A percentile compares a stretch with the other conserved stretches of the same genome.
phyloP scores from a whole-genome alignment of 164 flowering plant species.

The Stephania japonica region DNA sequence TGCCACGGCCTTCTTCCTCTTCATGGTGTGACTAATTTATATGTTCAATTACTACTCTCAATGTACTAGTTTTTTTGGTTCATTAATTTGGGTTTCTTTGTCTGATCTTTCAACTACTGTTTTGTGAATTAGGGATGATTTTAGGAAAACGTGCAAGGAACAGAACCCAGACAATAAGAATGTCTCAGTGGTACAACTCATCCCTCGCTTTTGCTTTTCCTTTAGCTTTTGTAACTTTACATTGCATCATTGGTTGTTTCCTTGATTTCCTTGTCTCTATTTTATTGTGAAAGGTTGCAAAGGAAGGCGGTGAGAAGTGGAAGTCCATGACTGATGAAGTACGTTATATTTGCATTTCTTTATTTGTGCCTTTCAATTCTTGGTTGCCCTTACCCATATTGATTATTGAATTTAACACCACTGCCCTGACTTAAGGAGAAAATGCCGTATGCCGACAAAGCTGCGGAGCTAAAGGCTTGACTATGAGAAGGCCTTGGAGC shows the following conservation, averaged over 20 bases:
- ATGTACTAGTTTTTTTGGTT: no score
- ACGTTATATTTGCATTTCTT: slow-evolving; percentile 11
- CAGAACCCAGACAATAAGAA: no score
- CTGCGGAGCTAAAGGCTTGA: slow-evolving; percentile 69
- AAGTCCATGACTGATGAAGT: slow-evolving; percentile 70
- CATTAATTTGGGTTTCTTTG: no score
- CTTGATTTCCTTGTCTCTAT: not conserved
- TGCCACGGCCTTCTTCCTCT: slow-evolving; percentile 75
- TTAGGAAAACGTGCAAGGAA: no score
- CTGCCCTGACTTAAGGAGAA: slow-evolving; percentile 46
- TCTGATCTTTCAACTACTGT: no score
- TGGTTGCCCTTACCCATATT: not conserved
- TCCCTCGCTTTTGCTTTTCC: no score
- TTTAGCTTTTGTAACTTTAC: no score
- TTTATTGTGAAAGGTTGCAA: slow-evolving; percentile 46
- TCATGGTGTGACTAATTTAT: slow-evolving; percentile 40
- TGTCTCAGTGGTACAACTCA: no score
- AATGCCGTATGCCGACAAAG: slow-evolving; percentile 58
- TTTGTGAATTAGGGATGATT: no score
- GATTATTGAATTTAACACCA: slow-evolving; percentile 12
- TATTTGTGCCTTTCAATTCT: no score
- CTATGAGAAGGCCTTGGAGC: slow-evolving; percentile 48
- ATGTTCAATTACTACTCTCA: no score
- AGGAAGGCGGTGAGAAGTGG: slow-evolving; percentile 85
- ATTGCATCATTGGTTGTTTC: no score